Base-by-base conservation (phyloP, 2,329 filamentous ascomycete genomes). In the Pseudopyricularia cyperi region DNA sequence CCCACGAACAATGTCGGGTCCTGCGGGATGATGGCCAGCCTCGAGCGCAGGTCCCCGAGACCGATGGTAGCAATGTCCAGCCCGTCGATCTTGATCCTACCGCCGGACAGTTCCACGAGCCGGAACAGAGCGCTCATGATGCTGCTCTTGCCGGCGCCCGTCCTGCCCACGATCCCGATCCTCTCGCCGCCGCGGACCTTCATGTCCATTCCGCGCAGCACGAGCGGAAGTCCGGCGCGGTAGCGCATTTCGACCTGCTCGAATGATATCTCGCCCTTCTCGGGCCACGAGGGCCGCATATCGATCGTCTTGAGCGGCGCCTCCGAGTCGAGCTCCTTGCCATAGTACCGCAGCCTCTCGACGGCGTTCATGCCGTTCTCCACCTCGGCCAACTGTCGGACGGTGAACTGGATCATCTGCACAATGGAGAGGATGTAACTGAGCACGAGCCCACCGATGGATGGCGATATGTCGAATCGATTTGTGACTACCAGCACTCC, bases 311-410 rank as follows among this genome's bases (percentile, higher is more conserved):
- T 37, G 2, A 90, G 73, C 0, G 90, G 88, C 0, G 91, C 88
- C 66, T 97, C 93, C 63, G 95, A 85, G 56, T 95, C 89, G 4
- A 98, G 77, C 58, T 87, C 69, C 1, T 80, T 88, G 52, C 88
- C 90, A 64, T 97, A 97, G 70, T 95, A 89, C 64, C 89, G 82
- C 33, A 97, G 74, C 49, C 93, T 84, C 68, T 97, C 91, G 0
- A 94, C 93, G 0, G 90, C 84, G 65, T 96, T 97, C 91, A 97
- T 97, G 63, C 90, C 89, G 68, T 96, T 97, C 67, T 97, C 91
- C 8, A 97, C 89, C 66, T 96, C 91, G 26, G 91, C 91, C 7
- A 96, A 75, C 67, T 97, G 91, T 17, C 93, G 81, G 17, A 97
- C 88, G 1, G 89, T 91, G 66, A 96, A 96, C 63, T 96, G 91